Conservation (phyloP, 225 moss, liverwort and hornwort genomes). For the Takakia lepidozioides region DNA sequence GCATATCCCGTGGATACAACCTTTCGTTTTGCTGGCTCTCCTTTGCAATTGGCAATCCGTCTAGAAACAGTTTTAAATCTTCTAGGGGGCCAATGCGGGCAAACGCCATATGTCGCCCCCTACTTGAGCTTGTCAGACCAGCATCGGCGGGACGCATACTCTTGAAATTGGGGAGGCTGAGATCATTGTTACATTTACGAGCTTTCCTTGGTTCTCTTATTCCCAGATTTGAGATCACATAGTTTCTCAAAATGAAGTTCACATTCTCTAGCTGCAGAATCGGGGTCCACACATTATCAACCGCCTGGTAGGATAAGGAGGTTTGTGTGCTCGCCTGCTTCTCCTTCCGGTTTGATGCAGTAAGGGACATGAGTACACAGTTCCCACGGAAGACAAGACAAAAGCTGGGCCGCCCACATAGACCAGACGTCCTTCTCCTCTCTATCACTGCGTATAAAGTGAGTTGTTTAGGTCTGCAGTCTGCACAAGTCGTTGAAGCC, state of each 20-base stretch:
- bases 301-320: not conserved
- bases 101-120: too few species aligned
- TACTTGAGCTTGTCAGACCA: not conserved
- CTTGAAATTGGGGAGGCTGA: not conserved
- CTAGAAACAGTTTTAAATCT: constrained; percentile 3
- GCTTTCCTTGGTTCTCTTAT: not conserved
- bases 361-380: too few species aligned
- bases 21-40: constrained; percentile 13
- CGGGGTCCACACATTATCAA: not conserved
- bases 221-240: not conserved
- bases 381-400: too few species aligned
- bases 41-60: not conserved
- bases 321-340: not conserved
- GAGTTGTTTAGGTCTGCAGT: too few species aligned
- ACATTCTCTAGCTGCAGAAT: not conserved
- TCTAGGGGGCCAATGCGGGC: constrained; percentile 7
- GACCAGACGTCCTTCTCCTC: too few species aligned
- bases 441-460: too few species aligned
- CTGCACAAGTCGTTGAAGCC: too few species aligned
- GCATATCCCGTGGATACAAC: constrained; percentile 7
- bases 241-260: not conserved
- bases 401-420: too few species aligned
- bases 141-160: too few species aligned
- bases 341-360: too few species aligned
- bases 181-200: not conserved